Base-by-base conservation (phyloP, 2,329 filamentous ascomycete genomes). In the Rhinocladiella mackenziei region DNA sequence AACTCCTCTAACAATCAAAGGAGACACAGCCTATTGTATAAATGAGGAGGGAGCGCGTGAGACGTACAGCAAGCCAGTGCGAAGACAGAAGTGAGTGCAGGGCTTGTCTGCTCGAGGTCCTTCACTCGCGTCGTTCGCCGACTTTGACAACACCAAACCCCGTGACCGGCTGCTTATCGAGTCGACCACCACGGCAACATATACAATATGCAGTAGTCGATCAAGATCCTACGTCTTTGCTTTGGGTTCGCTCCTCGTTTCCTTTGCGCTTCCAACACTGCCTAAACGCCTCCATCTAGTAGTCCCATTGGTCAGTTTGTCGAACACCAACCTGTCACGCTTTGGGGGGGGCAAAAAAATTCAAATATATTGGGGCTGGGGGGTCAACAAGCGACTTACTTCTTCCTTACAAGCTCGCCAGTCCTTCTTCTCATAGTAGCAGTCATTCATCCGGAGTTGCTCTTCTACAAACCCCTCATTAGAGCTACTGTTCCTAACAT, bases 401-500 rank as follows among this genome's bases (percentile, higher is more conserved):
- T 97, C 91, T 55, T 81, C 75, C 62, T 85, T 85, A 68, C 92
- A 98, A 45, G 77, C 75, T 57, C 92, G 76, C 91, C 92, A 98
- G 64, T 98, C 92, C 64, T 89, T 95, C 75, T 89, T 95, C 43
- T 91, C 88, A 62, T 80, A 95, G 66, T 94, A 95, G 68, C 92
- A 98, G 65, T 97, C 87, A 25, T 89, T 96, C 81, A 98, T 78
- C 61, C 81, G 89, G 41, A 78, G 72, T 61, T 97, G 95, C 62
- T 97, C 91, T 15, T 80, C 91, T 96, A 55, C 33, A 13, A 22
- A 33, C 10, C 2, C n/a, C 19, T 5, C 10, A n/a, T 35, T 22
- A 35, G 18, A 20, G 18, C 9, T 35, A 4, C n/a, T 22, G 9
- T 35, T 22, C 9, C 4, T 14, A 4, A 5, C 5, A 32, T n/a